Conservation (phyloP, 179 eudicot species). For the Drosera spatulata region DNA sequence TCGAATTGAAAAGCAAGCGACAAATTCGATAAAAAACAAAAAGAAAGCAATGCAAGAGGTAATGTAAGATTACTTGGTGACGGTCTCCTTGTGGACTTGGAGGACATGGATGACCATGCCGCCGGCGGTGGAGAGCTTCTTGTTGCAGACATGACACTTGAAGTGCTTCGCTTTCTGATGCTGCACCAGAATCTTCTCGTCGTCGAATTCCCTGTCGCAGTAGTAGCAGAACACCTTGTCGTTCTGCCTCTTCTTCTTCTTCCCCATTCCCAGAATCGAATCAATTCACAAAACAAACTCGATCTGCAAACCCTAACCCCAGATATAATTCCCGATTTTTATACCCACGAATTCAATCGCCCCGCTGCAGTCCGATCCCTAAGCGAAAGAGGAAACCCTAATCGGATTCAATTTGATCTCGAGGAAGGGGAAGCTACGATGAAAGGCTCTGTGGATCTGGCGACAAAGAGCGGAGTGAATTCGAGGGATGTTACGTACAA, state of each 20-base stretch:
- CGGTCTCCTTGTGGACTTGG: constrained; percentile 92
- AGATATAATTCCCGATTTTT: too few relatives aligned
- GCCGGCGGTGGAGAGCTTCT: constrained; percentile 94
- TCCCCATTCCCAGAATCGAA: constrained; percentile 46
- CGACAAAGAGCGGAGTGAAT: too few relatives aligned
- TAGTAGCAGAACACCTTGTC: constrained; percentile 86
- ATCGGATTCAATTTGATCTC: too few relatives aligned
- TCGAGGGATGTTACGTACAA: too few relatives aligned
- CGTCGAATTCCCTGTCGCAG: constrained; percentile 93
- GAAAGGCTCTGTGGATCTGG: too few relatives aligned
- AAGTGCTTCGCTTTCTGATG: constrained; percentile 97
- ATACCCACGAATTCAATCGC: too few relatives aligned
- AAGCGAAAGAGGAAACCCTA: too few relatives aligned
- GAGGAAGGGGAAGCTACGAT: too few relatives aligned
- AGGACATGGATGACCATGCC: constrained; percentile 96
- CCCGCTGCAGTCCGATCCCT: too few relatives aligned
- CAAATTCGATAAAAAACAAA: neutral
- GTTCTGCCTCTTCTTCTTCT: constrained; percentile 80
- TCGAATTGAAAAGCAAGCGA: too few relatives aligned
- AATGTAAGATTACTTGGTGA: constrained; percentile 40
- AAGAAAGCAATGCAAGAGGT: neutral
- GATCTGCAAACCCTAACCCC: too few relatives aligned
- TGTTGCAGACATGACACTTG: constrained; percentile 89
- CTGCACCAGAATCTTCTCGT: constrained; percentile 90
- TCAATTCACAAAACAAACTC: too few relatives aligned